These are phyloP conservation scores for Petasospora rhodanensis DNA, from an alignment of 1,139 yeast genomes.

Conservation along the genomic window DNA sequence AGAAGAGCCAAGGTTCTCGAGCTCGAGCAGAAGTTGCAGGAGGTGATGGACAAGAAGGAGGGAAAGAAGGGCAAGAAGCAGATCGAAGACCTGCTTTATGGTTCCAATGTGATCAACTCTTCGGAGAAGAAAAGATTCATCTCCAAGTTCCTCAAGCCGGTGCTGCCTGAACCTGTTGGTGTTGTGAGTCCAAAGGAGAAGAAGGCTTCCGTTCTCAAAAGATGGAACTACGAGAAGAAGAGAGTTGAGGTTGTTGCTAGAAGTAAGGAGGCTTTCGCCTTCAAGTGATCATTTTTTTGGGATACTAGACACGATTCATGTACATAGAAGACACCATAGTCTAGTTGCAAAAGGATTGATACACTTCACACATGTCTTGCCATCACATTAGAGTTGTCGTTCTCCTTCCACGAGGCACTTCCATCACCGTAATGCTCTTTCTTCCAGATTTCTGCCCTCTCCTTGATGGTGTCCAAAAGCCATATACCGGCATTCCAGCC, in stretches of 20 bases:
- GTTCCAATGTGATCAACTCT: constrained; percentile 34
- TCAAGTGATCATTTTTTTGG: constrained; percentile 29
- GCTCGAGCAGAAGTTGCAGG: constrained; percentile 28
- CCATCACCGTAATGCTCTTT: constrained; percentile 39
- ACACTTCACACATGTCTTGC: not conserved
- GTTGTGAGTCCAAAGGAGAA: constrained; percentile 30
- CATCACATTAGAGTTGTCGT: constrained; percentile 28
- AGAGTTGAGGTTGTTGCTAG: constrained; percentile 38
- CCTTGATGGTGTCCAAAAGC: constrained; percentile 40
- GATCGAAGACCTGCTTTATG: constrained; percentile 30
- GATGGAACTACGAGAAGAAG: constrained; percentile 46
- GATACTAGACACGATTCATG: not conserved
- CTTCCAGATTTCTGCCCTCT: constrained; percentile 45
- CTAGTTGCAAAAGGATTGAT: too few species aligned
- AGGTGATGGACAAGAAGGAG: constrained; percentile 18
- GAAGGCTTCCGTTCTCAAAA: constrained; percentile 33
- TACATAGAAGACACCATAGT: too few species aligned
- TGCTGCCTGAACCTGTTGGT: constrained; percentile 31
- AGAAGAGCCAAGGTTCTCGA: constrained; percentile 29
- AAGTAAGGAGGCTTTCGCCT: constrained; percentile 37
- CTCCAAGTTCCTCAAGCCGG: constrained; percentile 39
- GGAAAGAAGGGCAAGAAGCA: constrained; percentile 31
- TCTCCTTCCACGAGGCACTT: constrained; percentile 34
- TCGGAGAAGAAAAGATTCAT: constrained; percentile 37
- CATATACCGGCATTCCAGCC: constrained; percentile 43